Percentiles rank a stretch among this genome's conserved stretches.
Evolutionary conservation across 2,329 filamentous ascomycete species (phyloP).

Genomic region (Daldinia sp.): DNA sequence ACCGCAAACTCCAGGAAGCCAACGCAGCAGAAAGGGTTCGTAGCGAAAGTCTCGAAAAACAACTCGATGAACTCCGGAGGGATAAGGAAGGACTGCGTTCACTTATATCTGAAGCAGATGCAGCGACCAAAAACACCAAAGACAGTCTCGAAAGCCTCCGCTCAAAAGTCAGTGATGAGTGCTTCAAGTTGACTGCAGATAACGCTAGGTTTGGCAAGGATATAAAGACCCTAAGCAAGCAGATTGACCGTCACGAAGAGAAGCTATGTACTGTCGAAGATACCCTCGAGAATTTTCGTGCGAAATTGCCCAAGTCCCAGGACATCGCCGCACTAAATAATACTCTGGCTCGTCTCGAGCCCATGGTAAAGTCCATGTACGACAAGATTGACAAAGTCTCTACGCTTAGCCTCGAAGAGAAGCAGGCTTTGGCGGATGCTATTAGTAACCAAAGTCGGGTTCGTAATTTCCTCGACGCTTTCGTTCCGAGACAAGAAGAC

Average conservation of each 20-base stretch:
- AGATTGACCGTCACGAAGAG: conserved; percentile 23
- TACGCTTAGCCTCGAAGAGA: conserved; percentile 11
- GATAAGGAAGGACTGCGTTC: conserved; percentile 28
- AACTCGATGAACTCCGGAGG: conserved; percentile 30
- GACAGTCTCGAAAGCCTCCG: conserved; percentile 30
- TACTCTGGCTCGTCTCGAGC: conserved; percentile 26
- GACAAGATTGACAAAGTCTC: conserved; percentile 29
- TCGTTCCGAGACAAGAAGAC: conserved; percentile 30
- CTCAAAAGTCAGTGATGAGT: conserved; percentile 31
- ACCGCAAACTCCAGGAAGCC: conserved; percentile 28
- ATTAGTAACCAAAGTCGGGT: conserved; percentile 13
- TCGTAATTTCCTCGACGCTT: conserved; percentile 26
- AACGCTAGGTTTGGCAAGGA: conserved; percentile 33
- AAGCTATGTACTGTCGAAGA: conserved; percentile 21
- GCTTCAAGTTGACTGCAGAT: conserved; percentile 32
- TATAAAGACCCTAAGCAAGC: conserved; percentile 28
- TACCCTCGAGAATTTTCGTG: conserved; percentile 7
- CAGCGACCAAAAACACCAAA: conserved; percentile 15
- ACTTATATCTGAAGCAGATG: conserved; percentile 29
- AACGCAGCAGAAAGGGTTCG: conserved; percentile 4
- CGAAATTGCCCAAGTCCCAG: conserved; percentile 14
- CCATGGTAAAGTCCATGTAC: conserved; percentile 29
- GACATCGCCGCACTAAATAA: conserved; percentile 25
- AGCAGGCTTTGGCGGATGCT: conserved; percentile 11
- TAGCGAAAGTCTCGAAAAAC: conserved; percentile 31